Evolutionary conservation across 2,329 filamentous ascomycete species (phyloP), one percentile per base, ranked within the genome.

Genomic region (Hortaea werneckii): DNA sequence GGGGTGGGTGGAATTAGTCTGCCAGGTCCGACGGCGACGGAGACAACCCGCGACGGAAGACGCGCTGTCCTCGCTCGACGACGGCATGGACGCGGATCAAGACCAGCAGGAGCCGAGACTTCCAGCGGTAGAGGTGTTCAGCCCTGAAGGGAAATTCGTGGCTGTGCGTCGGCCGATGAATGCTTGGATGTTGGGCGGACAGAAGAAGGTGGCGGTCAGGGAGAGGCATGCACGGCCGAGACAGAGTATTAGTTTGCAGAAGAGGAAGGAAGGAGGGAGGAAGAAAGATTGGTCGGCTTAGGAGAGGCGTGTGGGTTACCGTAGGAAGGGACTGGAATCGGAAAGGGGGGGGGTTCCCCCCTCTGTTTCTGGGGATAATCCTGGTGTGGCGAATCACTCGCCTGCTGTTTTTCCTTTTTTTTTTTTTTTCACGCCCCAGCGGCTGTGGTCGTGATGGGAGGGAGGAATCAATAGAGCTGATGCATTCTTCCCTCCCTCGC

Each of bases 1-100:
- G 27, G 92, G 92, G 6, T 98, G 94, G 85, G 76, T 98, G 2
- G 92, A 98, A 66, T 65, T 98, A 37, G 82, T 81, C 0, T 82
- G 82, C 3, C 90, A 98, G 66, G 79, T 94, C 7, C 79, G 90
- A 1, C 60, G 58, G 27, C 48, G 51, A 13, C 45, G 39, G 44
- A 55, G 54, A 41, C 52, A 48, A 13, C 42, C 51, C 35, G 37
- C 54, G 5, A 40, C 45, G 3, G 38, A 62, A 48, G 46, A 48
- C 38, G 49, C 45, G 7, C 34, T 45, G 27, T 12, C 30, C 20
- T 35, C 34, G 10, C 13, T 37, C 29, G 42, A 38, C 28, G 11
- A 37, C 2, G 46, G 20, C 26, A 40, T 27, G 30, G 27, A 37
- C 12, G 44, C 27, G n/a, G 37, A 29, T 20, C 30, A 30, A 26